These are phyloP conservation scores for Vitis labrusca DNA, from an alignment of 164 flowering plant species.

Conservation along the genomic window DNA sequence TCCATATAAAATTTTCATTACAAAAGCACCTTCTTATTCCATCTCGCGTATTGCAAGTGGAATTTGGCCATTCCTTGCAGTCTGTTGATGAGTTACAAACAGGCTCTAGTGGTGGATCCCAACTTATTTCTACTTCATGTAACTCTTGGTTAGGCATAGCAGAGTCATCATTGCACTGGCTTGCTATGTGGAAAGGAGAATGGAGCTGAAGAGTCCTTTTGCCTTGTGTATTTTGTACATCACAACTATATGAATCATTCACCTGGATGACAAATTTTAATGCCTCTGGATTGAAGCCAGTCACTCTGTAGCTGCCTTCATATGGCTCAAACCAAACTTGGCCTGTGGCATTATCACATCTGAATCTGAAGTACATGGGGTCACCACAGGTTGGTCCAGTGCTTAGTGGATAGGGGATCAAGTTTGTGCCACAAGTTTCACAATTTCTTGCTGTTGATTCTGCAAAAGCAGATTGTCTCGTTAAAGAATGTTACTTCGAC, in stretches of 20 bases:
- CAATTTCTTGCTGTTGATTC: not conserved
- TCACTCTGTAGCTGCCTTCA: not conserved
- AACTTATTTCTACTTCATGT: not conserved
- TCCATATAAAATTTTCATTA: conserved; percentile 23
- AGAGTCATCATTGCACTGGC: no score
- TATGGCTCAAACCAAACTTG: not conserved
- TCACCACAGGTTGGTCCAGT: not conserved
- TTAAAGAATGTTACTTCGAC: no score
- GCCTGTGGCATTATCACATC: not conserved
- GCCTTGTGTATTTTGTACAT: no score
- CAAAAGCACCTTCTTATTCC: conserved; percentile 22
- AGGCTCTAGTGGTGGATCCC: not conserved
- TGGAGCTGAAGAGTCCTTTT: no score
- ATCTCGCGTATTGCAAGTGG: no score
- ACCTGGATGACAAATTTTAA: not conserved
- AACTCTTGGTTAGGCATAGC: no score
- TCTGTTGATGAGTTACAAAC: not conserved
- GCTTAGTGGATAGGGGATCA: not conserved
- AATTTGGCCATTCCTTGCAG: not conserved
- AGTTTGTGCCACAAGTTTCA: no score
- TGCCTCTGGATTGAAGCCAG: not conserved
- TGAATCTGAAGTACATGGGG: not conserved
- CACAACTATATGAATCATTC: no score
- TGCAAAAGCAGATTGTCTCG: not conserved
- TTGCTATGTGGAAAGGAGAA: no score